These are phyloP conservation scores for Penicillium chermesinum DNA, from an alignment of 495 filamentous ascomycete species.

Conservation along the genomic window DNA sequence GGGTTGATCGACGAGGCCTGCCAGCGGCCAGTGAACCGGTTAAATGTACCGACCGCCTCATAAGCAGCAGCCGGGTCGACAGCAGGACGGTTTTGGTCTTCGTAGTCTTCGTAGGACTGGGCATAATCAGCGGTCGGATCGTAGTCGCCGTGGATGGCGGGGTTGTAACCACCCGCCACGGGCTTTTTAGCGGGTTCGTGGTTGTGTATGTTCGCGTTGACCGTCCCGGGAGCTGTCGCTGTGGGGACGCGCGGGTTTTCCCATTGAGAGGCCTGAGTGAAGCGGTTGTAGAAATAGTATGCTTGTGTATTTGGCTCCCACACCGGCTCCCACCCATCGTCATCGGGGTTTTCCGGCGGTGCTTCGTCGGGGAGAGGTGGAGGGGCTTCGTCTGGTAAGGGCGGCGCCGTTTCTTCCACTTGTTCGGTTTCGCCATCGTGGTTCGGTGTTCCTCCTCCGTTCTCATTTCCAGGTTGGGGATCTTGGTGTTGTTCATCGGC, in stretches of 20 bases:
- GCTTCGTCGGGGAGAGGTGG: slow-evolving; percentile 51
- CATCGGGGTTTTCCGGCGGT: slow-evolving; percentile 45
- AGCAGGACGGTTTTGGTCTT: slow-evolving; percentile 21
- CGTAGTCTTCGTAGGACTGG: slow-evolving; percentile 43
- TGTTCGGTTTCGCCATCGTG: slow-evolving; percentile 11
- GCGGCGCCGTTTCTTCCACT: slow-evolving; percentile 34
- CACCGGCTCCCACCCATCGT: slow-evolving; percentile 85
- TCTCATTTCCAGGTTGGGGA: slow-evolving; percentile 1
- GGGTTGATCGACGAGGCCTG: slow-evolving; percentile 60
- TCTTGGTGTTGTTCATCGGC: slow-evolving; percentile 9
- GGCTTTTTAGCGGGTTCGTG: slow-evolving; percentile 15
- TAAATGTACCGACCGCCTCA: slow-evolving; percentile 69
- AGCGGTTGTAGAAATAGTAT: slow-evolving; percentile 89
- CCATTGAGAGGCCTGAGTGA: slow-evolving; percentile 73
- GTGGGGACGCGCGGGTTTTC: slow-evolving; percentile 78
- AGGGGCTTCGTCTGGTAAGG: slow-evolving; percentile 46
- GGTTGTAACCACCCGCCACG: slow-evolving; percentile 75
- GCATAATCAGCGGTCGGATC: slow-evolving; percentile 93
- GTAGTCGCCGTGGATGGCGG: slow-evolving; percentile 92
- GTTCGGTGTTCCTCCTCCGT: slow-evolving; percentile 1
- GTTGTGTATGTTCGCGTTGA: slow-evolving; percentile 14
- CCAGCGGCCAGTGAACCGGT: slow-evolving; percentile 86
- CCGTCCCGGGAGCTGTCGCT: slow-evolving; percentile 22
- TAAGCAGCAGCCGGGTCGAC: slow-evolving; percentile 48
- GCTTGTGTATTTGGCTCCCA: slow-evolving; percentile 69